Evolutionary conservation across 2,329 filamentous ascomycete species (phyloP).

Genomic region (Talaromyces albobiverticillius): DNA sequence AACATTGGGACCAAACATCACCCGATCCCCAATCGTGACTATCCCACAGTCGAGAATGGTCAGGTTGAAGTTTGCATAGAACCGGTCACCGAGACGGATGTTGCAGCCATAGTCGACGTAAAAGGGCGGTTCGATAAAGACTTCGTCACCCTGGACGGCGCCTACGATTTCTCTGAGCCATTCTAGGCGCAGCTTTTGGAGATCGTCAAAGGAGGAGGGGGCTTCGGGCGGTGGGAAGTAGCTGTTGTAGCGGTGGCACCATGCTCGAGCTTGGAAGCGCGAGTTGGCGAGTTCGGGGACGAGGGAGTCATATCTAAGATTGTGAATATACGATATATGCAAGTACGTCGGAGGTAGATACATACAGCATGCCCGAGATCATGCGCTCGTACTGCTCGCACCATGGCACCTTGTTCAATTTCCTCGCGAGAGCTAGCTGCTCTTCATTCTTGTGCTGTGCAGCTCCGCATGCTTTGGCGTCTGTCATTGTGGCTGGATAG

Average conservation of each 20-base stretch:
- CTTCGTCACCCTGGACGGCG: constrained; percentile 47
- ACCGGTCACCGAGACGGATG: constrained; percentile 56
- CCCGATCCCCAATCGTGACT: constrained; percentile 52
- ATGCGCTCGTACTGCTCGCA: constrained; percentile 26
- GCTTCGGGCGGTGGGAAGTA: constrained; percentile 43
- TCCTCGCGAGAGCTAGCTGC: constrained; percentile 14
- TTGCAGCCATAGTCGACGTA: constrained; percentile 65
- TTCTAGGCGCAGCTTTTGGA: constrained; percentile 36
- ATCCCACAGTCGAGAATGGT: constrained; percentile 52
- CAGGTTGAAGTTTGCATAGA: constrained; percentile 51
- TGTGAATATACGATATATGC: not conserved
- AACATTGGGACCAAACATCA: constrained; percentile 54
- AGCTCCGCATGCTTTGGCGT: constrained; percentile 4
- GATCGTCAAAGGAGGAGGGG: constrained; percentile 33
- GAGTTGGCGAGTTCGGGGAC: constrained; percentile 49
- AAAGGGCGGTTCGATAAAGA: constrained; percentile 59
- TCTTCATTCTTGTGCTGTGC: constrained; percentile 12
- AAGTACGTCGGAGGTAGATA: not conserved
- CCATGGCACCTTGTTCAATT: constrained; percentile 19
- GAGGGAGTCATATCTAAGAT: constrained; percentile 49
- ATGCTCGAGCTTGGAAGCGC: constrained; percentile 54
- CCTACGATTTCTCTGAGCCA: constrained; percentile 53
- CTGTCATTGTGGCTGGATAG: too few species aligned
- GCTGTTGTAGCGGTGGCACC: constrained; percentile 59
- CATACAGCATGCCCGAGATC: constrained; percentile 26